Evolutionary conservation across 768 basidiomycete genomes (phyloP), one percentile per base, ranked within the genome.

Genomic region (Rhizopogon rudus): DNA sequence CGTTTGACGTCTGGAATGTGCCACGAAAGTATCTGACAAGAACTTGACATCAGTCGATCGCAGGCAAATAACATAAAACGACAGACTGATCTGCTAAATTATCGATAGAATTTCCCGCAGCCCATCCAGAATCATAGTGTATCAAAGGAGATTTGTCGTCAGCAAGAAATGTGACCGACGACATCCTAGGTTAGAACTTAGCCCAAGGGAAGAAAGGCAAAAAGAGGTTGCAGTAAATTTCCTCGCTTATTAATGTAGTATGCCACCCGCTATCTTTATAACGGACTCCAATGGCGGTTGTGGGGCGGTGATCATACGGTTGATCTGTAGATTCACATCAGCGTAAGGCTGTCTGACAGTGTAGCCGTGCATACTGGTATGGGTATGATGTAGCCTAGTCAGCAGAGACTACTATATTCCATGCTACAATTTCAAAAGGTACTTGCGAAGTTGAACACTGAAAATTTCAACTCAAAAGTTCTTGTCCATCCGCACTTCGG

Each of bases 1-100:
- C 61, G n/a, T 70, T 63, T 5, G 79, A 77, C 5, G 57, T 65
- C 56, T 68, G 74, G 54, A 76, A 80, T 40, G 71, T 76, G 44
- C 71, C 71, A 3, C 67, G 64, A 20, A 69, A 70, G 49, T 76
- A 77, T 54, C 75, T 76, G 22, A 31, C 12, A 44, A 20, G n/a
- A 20, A 9, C 9, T 51, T 48, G 20, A 50, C 44, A 41, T 12
- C 29, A 7, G 1, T 31, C 2, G 8, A 33, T 29, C 9, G 37
- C 37, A 10, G 16, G n/a, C 35, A 1, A n/a, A 51, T 9, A 42
- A 13, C 7, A 28, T 0, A 8, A 5, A 20, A 16, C 3, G n/a
- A 31, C 57, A 25, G 51, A 71, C 69, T 57, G 25, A n/a, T 57
- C 46, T 6, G 62, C 65, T 1, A 31, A 43, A 2, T 2, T 0